Percentiles rank a stretch among this genome's conserved stretches.
Conservation (phyloP, 2,329 filamentous ascomycete genomes). For the Fusarium multiceps region DNA sequence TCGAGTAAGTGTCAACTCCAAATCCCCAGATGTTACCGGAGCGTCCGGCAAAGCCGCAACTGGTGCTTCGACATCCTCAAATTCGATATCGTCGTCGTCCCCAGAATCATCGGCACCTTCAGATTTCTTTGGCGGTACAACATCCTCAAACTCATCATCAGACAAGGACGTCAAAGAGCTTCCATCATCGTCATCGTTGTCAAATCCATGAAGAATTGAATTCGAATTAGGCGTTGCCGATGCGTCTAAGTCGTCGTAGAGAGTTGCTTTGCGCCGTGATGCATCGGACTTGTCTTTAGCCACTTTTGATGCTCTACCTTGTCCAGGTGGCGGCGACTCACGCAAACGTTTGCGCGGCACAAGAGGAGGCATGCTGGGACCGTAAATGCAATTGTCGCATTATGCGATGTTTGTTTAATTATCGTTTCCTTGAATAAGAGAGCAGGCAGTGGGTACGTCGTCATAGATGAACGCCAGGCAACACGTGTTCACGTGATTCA, state of each 20-base stretch:
- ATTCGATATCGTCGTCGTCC: slow-evolving; percentile 62
- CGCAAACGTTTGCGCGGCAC: slow-evolving; percentile 74
- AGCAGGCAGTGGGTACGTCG: slow-evolving; percentile 21
- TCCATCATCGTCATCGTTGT: slow-evolving; percentile 54
- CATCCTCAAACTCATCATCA: slow-evolving; percentile 66
- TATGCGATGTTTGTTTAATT: slow-evolving; percentile 3
- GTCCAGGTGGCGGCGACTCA: slow-evolving; percentile 54
- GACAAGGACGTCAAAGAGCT: slow-evolving; percentile 66
- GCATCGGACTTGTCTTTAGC: slow-evolving; percentile 37
- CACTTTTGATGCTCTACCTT: slow-evolving; percentile 45
- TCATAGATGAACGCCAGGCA: slow-evolving; percentile 23
- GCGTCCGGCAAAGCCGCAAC: slow-evolving; percentile 62
- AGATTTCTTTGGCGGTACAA: slow-evolving; percentile 53
- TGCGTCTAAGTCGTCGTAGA: slow-evolving; percentile 72
- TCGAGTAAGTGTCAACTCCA: slow-evolving; percentile 77
- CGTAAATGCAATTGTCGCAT: slow-evolving; percentile 24
- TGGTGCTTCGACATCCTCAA: slow-evolving; percentile 73
- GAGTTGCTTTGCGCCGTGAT: slow-evolving; percentile 62
- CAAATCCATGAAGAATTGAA: slow-evolving; percentile 57
- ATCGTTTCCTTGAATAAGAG: not conserved
- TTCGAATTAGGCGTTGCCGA: slow-evolving; percentile 57
- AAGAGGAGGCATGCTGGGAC: slow-evolving; percentile 70
- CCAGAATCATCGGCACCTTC: slow-evolving; percentile 51
- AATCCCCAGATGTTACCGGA: slow-evolving; percentile 68
- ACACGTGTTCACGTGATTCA: slow-evolving; percentile 24